Evolutionary conservation across 2,329 filamentous ascomycete species (phyloP).

Genomic region (Lasiodiplodia hormozganensis): DNA sequence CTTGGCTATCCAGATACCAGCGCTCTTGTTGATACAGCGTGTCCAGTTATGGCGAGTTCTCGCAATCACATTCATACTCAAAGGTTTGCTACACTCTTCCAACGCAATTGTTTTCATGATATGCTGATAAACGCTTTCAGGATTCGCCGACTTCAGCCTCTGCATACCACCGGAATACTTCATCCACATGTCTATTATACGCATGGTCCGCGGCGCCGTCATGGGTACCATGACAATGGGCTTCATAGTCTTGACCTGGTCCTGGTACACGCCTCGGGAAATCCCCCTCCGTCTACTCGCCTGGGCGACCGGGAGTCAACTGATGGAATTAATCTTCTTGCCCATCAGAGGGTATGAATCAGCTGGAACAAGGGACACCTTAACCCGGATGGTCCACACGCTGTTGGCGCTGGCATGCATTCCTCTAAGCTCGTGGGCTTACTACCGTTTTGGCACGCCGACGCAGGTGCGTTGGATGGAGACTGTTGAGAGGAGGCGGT

Average conservation of each 20-base stretch:
- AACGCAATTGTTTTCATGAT: neutral
- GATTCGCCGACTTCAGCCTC: neutral
- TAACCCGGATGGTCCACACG: neutral
- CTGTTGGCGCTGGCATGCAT: neutral
- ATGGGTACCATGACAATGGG: neutral
- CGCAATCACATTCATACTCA: neutral
- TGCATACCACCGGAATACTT: neutral
- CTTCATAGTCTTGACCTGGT: neutral
- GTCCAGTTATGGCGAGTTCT: neutral
- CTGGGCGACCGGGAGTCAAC: neutral
- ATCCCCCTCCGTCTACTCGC: neutral
- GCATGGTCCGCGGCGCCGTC: neutral
- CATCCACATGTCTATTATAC: neutral
- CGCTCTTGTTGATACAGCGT: neutral
- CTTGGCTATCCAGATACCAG: neutral
- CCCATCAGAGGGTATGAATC: neutral
- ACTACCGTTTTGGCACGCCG: neutral
- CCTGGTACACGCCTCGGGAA: neutral
- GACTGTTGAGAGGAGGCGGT: neutral
- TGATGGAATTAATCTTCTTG: neutral
- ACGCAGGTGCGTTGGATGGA: neutral
- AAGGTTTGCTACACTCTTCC: neutral
- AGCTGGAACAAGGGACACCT: neutral
- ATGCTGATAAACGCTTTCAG: fast-evolving
- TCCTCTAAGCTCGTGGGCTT: neutral